phyloP scores from a whole-genome alignment of 2,329 filamentous ascomycete genomes.

The Coniochaeta prunicola region DNA sequence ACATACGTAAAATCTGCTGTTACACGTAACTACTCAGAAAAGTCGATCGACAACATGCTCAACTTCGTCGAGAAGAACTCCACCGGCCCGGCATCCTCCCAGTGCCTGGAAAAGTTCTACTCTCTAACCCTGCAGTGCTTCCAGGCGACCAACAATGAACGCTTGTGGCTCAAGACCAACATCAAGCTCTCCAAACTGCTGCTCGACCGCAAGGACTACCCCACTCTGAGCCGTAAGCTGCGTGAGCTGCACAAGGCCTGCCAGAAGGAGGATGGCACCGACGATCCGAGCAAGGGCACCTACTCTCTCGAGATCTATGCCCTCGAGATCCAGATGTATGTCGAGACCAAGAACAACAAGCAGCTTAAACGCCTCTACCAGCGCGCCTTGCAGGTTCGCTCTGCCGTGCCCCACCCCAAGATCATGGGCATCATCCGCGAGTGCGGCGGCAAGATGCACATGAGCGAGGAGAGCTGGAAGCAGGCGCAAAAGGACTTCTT shows the following conservation, averaged over 20 bases:
- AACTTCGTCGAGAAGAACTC: constrained; percentile 94
- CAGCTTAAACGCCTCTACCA: constrained; percentile 90
- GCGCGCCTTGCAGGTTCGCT: constrained; percentile 82
- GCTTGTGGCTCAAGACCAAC: constrained; percentile 95
- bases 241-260: constrained; percentile 85
- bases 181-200: constrained; percentile 92
- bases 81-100: constrained; percentile 61
- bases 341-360: constrained; percentile 95
- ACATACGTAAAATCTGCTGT: constrained; percentile 97
- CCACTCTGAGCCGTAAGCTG: constrained; percentile 71
- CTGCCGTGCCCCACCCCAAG: constrained; percentile 96
- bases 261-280: constrained; percentile 76
- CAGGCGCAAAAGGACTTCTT: constrained; percentile 97
- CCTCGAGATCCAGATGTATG: constrained; percentile 97
- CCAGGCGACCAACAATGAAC: constrained; percentile 94
- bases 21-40: constrained; percentile 96
- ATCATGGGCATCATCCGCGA: constrained; percentile 99
- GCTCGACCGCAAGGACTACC: constrained; percentile 85
- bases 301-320: constrained; percentile 95
- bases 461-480: constrained; percentile 99
- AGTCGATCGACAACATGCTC: constrained; percentile 98
- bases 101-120: constrained; percentile 92
- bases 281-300: constrained; percentile 92
- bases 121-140: constrained; percentile 89
- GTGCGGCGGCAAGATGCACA: constrained; percentile 99